Percentiles rank a stretch among this genome's conserved stretches.
Conservation (phyloP, 2,329 filamentous ascomycete species). For the Pseudocercospora cruenta region DNA sequence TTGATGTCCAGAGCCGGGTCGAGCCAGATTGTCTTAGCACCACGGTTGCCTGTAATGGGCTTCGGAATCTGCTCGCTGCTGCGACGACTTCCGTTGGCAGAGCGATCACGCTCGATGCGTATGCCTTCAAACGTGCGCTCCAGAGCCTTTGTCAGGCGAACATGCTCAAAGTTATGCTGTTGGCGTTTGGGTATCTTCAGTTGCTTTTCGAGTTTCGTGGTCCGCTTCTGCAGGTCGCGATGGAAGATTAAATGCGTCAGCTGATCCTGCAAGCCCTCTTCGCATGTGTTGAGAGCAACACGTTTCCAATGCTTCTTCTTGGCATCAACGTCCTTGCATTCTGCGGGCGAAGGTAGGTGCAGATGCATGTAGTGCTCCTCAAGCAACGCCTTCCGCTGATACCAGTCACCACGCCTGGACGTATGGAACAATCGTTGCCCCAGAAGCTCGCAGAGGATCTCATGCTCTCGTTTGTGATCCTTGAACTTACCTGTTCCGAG, state of each 20-base stretch:
- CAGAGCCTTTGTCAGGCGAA: constrained; percentile 72
- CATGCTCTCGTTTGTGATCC: constrained; percentile 75
- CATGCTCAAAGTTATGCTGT: constrained; percentile 92
- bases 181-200: constrained; percentile 80
- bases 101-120: constrained; percentile 59
- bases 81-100: constrained; percentile 27
- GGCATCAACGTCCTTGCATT: constrained; percentile 56
- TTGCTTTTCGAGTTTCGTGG: constrained; percentile 85
- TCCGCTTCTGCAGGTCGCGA: constrained; percentile 89
- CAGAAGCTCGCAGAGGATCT: constrained; percentile 74
- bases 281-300: constrained; percentile 77
- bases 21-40: constrained; percentile 83
- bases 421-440: constrained; percentile 82
- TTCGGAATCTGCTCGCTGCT: constrained; percentile 40
- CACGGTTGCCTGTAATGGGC: constrained; percentile 40
- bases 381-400: constrained; percentile 88
- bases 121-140: constrained; percentile 78
- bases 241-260: constrained; percentile 92
- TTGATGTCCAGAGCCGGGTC: constrained; percentile 55
- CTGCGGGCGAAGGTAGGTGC: constrained; percentile 51
- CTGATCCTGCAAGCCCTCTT: constrained; percentile 81
- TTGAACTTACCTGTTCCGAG: constrained; percentile 73
- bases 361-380: constrained; percentile 93
- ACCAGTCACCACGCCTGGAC: constrained; percentile 85
- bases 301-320: constrained; percentile 84